Evolutionary conservation across 108 stramenopile genomes (phyloP).

Genomic region (Parietichytrium sp.): DNA sequence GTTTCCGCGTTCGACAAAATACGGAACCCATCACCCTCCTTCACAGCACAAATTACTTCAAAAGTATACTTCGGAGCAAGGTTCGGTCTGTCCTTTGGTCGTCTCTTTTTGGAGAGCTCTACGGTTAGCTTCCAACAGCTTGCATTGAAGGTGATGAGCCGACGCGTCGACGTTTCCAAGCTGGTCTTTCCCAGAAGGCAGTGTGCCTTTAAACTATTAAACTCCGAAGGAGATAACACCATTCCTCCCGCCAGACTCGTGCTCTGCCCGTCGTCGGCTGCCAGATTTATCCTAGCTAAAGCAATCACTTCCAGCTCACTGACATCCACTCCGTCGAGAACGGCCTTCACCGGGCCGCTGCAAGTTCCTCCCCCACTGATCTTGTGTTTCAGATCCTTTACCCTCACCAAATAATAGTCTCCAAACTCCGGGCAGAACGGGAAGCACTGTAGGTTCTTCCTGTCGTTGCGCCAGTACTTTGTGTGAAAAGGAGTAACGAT

Average conservation of each 20-base stretch:
- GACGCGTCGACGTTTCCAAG: neutral
- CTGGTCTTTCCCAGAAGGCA: neutral
- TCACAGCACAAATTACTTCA: conserved; percentile 11
- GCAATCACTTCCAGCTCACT: neutral
- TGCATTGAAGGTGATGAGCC: conserved; percentile 5
- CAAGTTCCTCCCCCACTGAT: conserved; percentile 2
- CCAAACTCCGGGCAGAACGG: conserved; percentile 19
- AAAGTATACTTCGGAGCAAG: conserved; percentile 23
- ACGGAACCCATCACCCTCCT: neutral
- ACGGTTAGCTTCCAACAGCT: conserved; percentile 22
- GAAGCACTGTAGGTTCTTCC: conserved; percentile 29
- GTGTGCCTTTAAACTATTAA: neutral
- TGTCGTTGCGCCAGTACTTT: conserved; percentile 27
- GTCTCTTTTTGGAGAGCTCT: neutral
- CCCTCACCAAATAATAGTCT: neutral
- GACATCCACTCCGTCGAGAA: neutral
- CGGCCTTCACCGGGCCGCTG: neutral
- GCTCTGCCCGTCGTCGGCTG: neutral
- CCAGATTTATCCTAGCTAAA: neutral
- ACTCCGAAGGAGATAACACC: neutral
- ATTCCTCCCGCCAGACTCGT: neutral
- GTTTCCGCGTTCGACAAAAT: neutral
- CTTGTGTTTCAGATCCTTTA: neutral
- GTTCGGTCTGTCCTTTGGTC: conserved; percentile 18
- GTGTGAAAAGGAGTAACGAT: neutral